phyloP scores from a whole-genome alignment of 192 early-diverging fungal genomes.

The Backusella luteola region DNA sequence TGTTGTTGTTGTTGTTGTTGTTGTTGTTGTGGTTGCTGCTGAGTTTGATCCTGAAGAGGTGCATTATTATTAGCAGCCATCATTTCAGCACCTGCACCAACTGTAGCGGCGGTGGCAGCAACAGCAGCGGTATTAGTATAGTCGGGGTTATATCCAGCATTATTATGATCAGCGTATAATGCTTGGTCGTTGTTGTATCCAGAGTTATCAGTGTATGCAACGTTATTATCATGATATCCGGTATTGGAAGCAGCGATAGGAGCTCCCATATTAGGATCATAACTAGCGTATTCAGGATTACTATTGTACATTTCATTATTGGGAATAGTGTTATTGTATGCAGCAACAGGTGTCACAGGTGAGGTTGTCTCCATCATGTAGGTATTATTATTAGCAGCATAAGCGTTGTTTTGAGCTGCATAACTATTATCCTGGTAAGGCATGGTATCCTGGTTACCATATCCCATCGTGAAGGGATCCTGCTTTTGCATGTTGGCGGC shows the following conservation, averaged over 20 bases:
- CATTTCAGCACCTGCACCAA: neutral
- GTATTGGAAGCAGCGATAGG: neutral
- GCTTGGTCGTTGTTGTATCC: neutral
- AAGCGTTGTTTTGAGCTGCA: neutral
- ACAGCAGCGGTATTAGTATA: neutral
- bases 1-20: neutral
- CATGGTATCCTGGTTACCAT: conserved; percentile 12
- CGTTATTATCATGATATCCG: neutral
- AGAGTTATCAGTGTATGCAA: neutral
- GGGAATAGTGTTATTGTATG: neutral
- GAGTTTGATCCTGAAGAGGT: conserved; percentile 19
- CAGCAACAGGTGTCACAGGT: neutral
- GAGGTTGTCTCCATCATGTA: neutral
- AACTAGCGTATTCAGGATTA: neutral
- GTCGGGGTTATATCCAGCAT: neutral
- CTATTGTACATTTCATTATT: neutral
- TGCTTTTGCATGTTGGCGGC: neutral
- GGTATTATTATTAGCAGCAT: neutral
- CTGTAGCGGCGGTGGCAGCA: neutral
- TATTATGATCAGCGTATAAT: neutral
- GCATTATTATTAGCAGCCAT: neutral
- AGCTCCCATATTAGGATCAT: neutral
- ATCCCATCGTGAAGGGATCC: conserved; percentile 35
- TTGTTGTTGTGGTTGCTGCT: neutral
- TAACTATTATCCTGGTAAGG: neutral